Evolutionary conservation across 2,329 filamentous ascomycete species (phyloP).

Genomic region (Penicillium glabrum): DNA sequence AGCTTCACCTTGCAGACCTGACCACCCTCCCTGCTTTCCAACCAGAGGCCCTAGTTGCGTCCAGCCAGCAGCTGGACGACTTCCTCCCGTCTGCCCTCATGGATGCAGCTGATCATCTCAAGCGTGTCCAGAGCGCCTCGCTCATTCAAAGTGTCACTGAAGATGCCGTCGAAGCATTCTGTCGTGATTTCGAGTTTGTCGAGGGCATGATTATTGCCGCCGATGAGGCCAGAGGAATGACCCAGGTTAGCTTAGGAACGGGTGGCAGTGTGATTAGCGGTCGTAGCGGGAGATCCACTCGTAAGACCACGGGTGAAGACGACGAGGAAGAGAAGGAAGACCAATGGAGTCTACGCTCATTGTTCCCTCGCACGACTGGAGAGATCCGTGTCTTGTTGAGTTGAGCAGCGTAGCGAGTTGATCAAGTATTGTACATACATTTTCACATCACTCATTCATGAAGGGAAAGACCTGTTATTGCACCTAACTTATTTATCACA

Average conservation of each 20-base stretch:
- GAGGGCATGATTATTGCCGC: constrained; percentile 61
- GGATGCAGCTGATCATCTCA: constrained; percentile 82
- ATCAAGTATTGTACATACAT: not conserved
- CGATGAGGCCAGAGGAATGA: constrained; percentile 51
- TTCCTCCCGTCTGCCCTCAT: constrained; percentile 92
- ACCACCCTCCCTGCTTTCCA: constrained; percentile 58
- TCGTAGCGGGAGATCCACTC: constrained; percentile 17
- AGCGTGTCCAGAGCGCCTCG: constrained; percentile 68
- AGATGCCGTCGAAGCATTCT: constrained; percentile 79
- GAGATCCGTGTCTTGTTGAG: constrained; percentile 65
- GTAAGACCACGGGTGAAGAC: constrained; percentile 20
- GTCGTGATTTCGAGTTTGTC: constrained; percentile 74
- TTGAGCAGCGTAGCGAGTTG: constrained; percentile 28
- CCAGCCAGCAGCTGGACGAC: constrained; percentile 77
- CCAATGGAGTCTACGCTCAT: constrained; percentile 48
- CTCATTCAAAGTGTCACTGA: constrained; percentile 77
- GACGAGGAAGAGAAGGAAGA: constrained; percentile 37
- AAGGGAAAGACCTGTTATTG: too few species aligned
- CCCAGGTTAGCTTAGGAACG: constrained; percentile 30
- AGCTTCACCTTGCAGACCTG: constrained; percentile 56
- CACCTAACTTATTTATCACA: too few species aligned
- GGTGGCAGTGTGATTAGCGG: constrained; percentile 24
- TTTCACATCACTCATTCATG: too few species aligned
- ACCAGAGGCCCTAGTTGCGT: constrained; percentile 59
- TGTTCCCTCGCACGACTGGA: constrained; percentile 64